Evolutionary conservation across 2,329 filamentous ascomycete genomes (phyloP).

Genomic region (Chaetomiaceae sp.): DNA sequence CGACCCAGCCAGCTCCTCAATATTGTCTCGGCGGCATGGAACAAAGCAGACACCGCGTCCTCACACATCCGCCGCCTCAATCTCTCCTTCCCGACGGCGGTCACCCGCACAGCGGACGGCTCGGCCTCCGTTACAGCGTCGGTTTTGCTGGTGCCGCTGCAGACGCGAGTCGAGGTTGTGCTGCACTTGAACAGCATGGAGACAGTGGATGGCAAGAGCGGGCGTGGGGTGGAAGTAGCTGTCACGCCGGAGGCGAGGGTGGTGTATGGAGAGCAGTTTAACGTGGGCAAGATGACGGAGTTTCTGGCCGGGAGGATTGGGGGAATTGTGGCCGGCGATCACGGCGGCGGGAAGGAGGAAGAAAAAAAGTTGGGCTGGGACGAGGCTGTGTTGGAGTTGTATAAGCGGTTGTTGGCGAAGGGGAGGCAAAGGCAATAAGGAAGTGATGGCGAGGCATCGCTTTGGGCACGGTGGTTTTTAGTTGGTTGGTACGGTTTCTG

Average conservation of each 20-base stretch:
- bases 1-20: constrained; percentile 53
- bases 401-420: constrained; percentile 51
- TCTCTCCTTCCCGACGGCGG: constrained; percentile 59
- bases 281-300: constrained; percentile 69
- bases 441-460: background rate
- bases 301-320: constrained; percentile 58
- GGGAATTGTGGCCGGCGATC: constrained; percentile 24
- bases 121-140: constrained; percentile 45
- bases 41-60: constrained; percentile 55
- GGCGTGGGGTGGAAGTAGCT: constrained; percentile 42
- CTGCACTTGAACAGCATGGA: constrained; percentile 47
- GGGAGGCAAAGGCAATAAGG: constrained; percentile 33
- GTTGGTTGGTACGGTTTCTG: no score
- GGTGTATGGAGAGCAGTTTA: constrained; percentile 75
- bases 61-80: constrained; percentile 59
- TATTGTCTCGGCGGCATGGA: constrained; percentile 61
- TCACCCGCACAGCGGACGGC: constrained; percentile 55
- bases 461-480: no score
- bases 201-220: constrained; percentile 38
- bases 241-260: constrained; percentile 56
- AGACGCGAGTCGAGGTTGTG: constrained; percentile 63
- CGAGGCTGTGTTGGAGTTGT: constrained; percentile 52
- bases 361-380: constrained; percentile 45
- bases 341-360: constrained; percentile 33
- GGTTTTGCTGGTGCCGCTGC: constrained; percentile 59